Conservation (phyloP, 768 basidiomycete species). For the Nidula microcarpa region DNA sequence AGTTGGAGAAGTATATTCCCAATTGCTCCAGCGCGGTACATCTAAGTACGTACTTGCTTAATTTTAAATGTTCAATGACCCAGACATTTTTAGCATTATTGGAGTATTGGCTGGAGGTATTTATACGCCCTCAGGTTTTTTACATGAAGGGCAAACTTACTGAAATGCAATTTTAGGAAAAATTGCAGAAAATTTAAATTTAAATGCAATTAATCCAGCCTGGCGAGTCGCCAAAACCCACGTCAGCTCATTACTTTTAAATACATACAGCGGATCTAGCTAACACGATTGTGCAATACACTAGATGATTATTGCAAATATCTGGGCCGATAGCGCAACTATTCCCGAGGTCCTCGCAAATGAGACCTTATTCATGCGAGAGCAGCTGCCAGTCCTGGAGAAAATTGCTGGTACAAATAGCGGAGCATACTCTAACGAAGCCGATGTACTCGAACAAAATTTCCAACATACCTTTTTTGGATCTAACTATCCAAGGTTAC, state of each 20-base stretch:
- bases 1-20: slow-evolving; percentile 15
- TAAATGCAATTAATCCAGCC: slow-evolving; percentile 25
- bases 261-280: too few species aligned
- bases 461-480: slow-evolving; percentile 30
- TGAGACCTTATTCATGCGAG: slow-evolving; percentile 15
- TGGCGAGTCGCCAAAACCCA: slow-evolving; percentile 35
- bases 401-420: slow-evolving; percentile 19
- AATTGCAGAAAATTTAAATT: slow-evolving; percentile 27
- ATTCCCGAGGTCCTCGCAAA: slow-evolving; percentile 11
- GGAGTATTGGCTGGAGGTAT: slow-evolving; percentile 17
- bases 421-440: slow-evolving; percentile 31
- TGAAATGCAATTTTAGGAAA: slow-evolving; percentile 11
- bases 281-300: too few species aligned
- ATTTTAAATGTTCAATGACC: neutral
- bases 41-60: slow-evolving; percentile 2
- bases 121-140: neutral
- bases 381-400: slow-evolving; percentile 19
- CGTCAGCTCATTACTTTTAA: slow-evolving; percentile 12
- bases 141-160: neutral
- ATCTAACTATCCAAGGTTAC: slow-evolving; percentile 25
- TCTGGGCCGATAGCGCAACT: slow-evolving; percentile 10
- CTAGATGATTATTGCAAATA: slow-evolving; percentile 11
- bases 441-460: slow-evolving; percentile 22
- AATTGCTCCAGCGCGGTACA: slow-evolving; percentile 14
- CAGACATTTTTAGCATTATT: slow-evolving; percentile 9